Base-by-base conservation (phyloP, 805 yeast genomes). In the Nakazawaea anatomiae region DNA sequence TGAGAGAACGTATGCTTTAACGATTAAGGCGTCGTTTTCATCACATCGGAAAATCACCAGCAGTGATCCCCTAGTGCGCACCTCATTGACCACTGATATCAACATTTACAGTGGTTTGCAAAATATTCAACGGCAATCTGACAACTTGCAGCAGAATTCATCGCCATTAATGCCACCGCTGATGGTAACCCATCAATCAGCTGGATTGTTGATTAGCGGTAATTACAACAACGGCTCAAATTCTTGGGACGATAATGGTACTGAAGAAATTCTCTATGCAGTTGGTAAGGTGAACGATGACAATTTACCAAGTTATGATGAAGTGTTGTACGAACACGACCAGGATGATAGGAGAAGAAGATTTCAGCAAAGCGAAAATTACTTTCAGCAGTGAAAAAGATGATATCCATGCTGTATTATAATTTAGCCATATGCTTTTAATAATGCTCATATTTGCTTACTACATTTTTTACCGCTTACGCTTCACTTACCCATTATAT, bases 1-100 rank as follows among this genome's bases (percentile, higher is more conserved):
- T 27, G 59, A 67, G 9, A 68, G 86, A 39, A 55, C 52, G n/a
- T 79, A 80, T 57, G 54, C 58, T 4, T 48, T 79, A 40, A 61
- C 58, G 39, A 58, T 76, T 10, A 55, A 57, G 1, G 69, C 63
- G 4, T 72, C 71, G 1, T 56, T 73, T 29, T 50, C 60, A 1
- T 60, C 58, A 2, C 29, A 50, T 1, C 52, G 45, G 9, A 28
- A 6, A 18, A 25, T 42, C 25, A 48, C 57, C 10, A 45, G 44
- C 5, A 46, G 45, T 1, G 46, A 43, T 32, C 51, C 57, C 6
- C 29, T 47, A 6, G 56, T 53, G 18, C 31, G 40, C 7, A 49
- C 55, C 1, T 49, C 56, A 4, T 35, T 59, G 35, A 53, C 52
- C 14, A 55, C 58, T 1, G 52, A 52, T n/a, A 49, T 60, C 10